Evolutionary conservation across 768 basidiomycete species (phyloP).

Genomic region (Mycena belliarum): DNA sequence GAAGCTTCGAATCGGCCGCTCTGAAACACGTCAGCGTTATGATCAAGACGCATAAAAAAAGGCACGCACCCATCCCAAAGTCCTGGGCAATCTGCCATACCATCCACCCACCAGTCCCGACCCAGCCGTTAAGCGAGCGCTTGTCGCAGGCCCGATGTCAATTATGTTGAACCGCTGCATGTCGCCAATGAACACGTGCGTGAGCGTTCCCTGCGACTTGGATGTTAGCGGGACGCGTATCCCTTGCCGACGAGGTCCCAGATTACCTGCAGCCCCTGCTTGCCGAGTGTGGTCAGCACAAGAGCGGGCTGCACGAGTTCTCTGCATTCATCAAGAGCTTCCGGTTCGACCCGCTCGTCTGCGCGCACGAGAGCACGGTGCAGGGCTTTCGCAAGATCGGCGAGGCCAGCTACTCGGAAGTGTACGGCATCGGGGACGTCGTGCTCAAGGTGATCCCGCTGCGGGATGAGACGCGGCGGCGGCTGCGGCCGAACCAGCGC

Average conservation of each 20-base stretch:
- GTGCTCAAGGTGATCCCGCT: constrained; percentile 91
- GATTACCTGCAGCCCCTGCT: constrained; percentile 63
- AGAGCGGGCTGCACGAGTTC: constrained; percentile 68
- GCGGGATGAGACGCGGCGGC: constrained; percentile 45
- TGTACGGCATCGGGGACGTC: constrained; percentile 86
- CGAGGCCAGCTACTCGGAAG: constrained; percentile 96
- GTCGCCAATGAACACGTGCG: constrained; percentile 76
- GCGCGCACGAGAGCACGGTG: constrained; percentile 21
- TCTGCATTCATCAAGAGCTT: constrained; percentile 83
- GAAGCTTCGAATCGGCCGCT: constrained; percentile 87
- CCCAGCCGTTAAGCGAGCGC: constrained; percentile 60
- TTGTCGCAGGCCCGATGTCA: constrained; percentile 66
- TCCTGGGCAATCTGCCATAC: constrained; percentile 88
- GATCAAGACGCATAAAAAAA: background rate
- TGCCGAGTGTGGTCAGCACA: constrained; percentile 69
- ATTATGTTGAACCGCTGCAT: constrained; percentile 76
- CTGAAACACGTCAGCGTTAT: constrained; percentile 41
- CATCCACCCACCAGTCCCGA: constrained; percentile 77
- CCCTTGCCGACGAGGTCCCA: constrained; percentile 38
- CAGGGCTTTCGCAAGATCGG: constrained; percentile 80
- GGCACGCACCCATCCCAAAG: constrained; percentile 80
- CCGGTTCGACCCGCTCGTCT: constrained; percentile 68
- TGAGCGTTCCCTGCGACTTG: constrained; percentile 48
- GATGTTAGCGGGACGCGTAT: constrained; percentile 22
- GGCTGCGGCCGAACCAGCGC: constrained; percentile 13